These are phyloP conservation scores for Gossypium davidsonii DNA, from an alignment of 441 rosid species.

Conservation along the genomic window DNA sequence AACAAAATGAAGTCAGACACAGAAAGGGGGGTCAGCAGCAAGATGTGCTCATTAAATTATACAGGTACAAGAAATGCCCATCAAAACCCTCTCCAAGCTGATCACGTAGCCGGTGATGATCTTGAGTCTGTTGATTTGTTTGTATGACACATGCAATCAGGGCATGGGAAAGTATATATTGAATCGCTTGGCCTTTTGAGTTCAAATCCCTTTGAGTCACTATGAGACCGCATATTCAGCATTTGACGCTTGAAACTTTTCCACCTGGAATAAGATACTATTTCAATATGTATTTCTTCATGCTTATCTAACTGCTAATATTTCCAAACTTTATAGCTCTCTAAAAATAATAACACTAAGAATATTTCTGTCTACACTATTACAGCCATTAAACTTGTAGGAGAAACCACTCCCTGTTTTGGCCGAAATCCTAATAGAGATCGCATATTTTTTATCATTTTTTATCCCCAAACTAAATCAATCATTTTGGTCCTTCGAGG, in stretches of 20 bases:
- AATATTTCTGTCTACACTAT: background rate
- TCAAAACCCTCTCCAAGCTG: constrained; percentile 14
- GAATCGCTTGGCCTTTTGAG: constrained; percentile 86
- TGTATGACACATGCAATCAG: constrained; percentile 88
- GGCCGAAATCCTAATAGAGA: background rate
- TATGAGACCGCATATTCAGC: constrained; percentile 86
- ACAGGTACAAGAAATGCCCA: constrained; percentile 21
- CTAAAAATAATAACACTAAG: background rate
- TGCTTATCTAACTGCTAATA: constrained; percentile 2
- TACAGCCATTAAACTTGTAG: background rate
- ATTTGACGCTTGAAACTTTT: constrained; percentile 85
- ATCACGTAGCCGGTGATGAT: constrained; percentile 48
- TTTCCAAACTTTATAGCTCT: background rate
- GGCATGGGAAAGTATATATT: constrained; percentile 86
- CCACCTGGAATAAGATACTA: constrained; percentile 52
- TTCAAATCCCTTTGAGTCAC: constrained; percentile 93
- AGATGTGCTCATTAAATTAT: constrained; percentile 19
- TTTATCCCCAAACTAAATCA: background rate
- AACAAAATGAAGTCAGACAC: constrained; percentile 50
- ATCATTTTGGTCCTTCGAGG: background rate
- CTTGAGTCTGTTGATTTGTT: constrained; percentile 59
- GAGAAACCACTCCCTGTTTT: background rate
- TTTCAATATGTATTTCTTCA: background rate
- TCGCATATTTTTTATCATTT: background rate
- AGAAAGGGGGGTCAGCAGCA: constrained; percentile 35